These are phyloP conservation scores for Bruguiera parviflora DNA, from an alignment of 345 rosid species.

Conservation along the genomic window DNA sequence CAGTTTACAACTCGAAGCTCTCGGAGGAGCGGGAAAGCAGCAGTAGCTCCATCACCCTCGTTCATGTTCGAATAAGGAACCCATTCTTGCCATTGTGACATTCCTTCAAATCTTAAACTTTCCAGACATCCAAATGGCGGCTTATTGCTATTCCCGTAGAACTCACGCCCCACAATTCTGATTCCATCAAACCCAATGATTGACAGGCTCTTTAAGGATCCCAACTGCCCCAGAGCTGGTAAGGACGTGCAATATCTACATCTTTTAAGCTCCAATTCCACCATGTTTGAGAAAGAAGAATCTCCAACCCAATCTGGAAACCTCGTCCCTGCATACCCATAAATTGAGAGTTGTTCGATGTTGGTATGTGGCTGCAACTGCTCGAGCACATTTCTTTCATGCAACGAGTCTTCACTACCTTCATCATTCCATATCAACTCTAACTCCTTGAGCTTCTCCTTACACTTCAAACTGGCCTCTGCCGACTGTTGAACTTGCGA, in stretches of 20 bases:
- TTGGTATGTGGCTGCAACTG: conserved; percentile 8
- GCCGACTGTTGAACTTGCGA: not conserved
- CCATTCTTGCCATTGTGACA: not conserved
- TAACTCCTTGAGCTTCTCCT: conserved; percentile 4
- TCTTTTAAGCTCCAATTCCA: not conserved
- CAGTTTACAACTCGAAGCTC: no score
- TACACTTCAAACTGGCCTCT: conserved; percentile 4
- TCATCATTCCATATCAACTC: conserved; percentile 8
- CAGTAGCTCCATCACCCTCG: not conserved
- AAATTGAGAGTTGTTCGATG: not conserved
- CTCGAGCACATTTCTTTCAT: conserved; percentile 8
- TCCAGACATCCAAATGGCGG: no score
- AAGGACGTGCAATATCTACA: not conserved
- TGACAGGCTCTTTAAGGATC: not conserved
- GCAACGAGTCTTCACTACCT: not conserved
- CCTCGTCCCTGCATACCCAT: conserved; percentile 6
- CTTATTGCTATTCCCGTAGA: not conserved
- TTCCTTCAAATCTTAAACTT: not conserved
- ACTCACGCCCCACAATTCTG: not conserved
- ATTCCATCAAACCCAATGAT: conserved; percentile 1
- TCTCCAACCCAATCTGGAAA: conserved; percentile 9
- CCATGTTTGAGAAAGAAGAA: conserved; percentile 8
- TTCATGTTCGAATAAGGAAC: not conserved
- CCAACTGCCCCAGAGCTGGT: conserved; percentile 7
- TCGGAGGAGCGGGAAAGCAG: not conserved